Evolutionary conservation across 169 alveolate species (phyloP).

Genomic region (Plasmodium billcollinsi): DNA sequence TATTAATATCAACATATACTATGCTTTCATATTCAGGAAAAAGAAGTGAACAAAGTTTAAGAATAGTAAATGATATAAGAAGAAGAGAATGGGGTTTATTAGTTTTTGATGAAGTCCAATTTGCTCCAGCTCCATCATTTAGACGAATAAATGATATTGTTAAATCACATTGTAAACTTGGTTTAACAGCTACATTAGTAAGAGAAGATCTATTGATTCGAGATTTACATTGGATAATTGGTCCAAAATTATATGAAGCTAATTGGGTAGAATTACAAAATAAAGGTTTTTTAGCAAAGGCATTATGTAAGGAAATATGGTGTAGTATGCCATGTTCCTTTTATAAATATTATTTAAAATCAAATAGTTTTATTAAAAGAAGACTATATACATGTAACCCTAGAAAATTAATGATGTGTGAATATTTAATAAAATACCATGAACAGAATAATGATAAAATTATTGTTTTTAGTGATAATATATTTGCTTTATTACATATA

Average conservation of each 20-base stretch:
- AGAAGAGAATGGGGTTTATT: constrained; percentile 98
- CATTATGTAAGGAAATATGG: constrained; percentile 98
- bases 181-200: constrained; percentile 99
- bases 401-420: constrained; percentile 95
- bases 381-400: constrained; percentile 98
- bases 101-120: constrained; percentile 99
- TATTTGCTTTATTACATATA: constrained; percentile 94
- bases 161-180: constrained; percentile 96
- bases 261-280: constrained; percentile 99
- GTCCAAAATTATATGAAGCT: constrained; percentile 99
- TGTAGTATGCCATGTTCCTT: constrained; percentile 99
- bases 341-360: constrained; percentile 93
- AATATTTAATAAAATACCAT: constrained; percentile 95
- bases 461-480: constrained; percentile 97
- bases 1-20: constrained; percentile 96
- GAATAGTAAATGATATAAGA: constrained; percentile 90
- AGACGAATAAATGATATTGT: constrained; percentile 90
- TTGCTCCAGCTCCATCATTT: constrained; percentile 99
- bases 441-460: constrained; percentile 98
- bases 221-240: constrained; percentile 98
- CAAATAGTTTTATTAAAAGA: constrained; percentile 91
- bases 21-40: constrained; percentile 95
- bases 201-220: constrained; percentile 98
- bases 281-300: constrained; percentile 98
- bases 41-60: constrained; percentile 91